Evolutionary conservation across 106 monocot genomes (phyloP).

Genomic region (Posidonia australis): DNA sequence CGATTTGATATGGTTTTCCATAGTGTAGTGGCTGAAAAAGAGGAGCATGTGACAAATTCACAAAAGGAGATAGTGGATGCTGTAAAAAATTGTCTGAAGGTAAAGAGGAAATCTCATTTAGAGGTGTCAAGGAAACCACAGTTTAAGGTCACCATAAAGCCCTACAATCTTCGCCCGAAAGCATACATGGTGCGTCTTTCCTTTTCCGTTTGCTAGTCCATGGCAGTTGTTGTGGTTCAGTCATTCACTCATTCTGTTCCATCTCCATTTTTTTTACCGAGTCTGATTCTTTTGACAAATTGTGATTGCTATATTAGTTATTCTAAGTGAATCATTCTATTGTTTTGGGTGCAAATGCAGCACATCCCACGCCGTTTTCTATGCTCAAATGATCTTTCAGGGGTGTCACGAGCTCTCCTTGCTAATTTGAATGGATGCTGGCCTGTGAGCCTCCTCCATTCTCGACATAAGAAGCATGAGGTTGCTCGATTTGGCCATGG

Average conservation of each 20-base stretch:
- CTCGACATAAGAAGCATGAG: background rate
- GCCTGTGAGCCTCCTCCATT: background rate
- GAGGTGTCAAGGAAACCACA: background rate
- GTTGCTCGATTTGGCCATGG: background rate
- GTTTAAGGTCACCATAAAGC: background rate
- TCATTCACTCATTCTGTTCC: too few relatives aligned
- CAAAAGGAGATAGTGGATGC: background rate
- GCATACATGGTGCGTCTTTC: background rate
- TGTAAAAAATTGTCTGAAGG: background rate
- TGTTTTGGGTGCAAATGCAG: too few relatives aligned
- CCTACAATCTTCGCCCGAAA: background rate
- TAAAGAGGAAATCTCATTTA: background rate
- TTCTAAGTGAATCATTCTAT: too few relatives aligned
- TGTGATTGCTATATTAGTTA: too few relatives aligned
- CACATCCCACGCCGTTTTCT: conserved; percentile 8
- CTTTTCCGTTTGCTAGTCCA: too few relatives aligned
- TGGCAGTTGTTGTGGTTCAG: too few relatives aligned
- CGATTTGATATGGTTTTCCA: too few relatives aligned
- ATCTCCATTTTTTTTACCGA: background rate
- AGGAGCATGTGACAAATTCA: too few relatives aligned
- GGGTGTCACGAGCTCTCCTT: background rate
- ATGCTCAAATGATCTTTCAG: background rate
- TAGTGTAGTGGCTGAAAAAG: too few relatives aligned
- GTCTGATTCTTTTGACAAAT: too few relatives aligned
- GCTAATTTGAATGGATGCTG: conserved; percentile 1